Evolutionary conservation across 2,329 filamentous ascomycete genomes (phyloP), one percentile per base, ranked within the genome.

Genomic region (Trichoderma sp.): DNA sequence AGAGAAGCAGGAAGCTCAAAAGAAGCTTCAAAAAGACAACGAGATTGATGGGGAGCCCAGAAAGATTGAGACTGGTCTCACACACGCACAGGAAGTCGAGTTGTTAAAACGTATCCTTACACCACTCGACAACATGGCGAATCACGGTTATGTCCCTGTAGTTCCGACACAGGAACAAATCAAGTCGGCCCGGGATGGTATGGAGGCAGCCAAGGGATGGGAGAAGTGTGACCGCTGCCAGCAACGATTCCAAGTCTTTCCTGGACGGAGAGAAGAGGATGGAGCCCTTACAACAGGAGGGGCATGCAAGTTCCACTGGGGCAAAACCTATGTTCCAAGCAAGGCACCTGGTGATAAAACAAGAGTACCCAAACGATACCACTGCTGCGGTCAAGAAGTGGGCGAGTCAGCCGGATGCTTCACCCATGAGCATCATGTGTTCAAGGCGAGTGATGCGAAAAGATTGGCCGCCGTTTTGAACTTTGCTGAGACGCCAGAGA

Each of bases 141-240:
- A 86, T 6, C 88, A 90, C 78, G 94, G 93, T 20, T 98, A 98
- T 79, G 90, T 98, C 26, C 88, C 91, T 0, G 82, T 80, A 5
- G 82, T 90, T 1, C 95, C 95, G 0, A 87, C 88, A 0, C 83
- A 87, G 1, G 85, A 87, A 8, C 91, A 93, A 20, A 88, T 98
- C 20, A 83, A 87, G 66, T 85, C 87, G 65, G 91, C 93, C 0
- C 88, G 84, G 39, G 85, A 87, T 57, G 93, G 90, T 0, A 85
- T 93, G 0, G 84, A 88, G 62, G 85, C 89, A 8, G 88, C 92
- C 13, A 87, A 89, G 67, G 93, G 93, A 62, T 97, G 91, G 86
- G 96, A 99, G 82, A 87, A 90, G 64, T 99, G 96, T 77, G 95
- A 97, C 77, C 91, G 96, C 23, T 99, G 96, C 81, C 86, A 86